These are phyloP conservation scores for Brachypodium distachyon DNA, from an alignment of 202 grass and related monocot species.

Conservation along the genomic window DNA sequence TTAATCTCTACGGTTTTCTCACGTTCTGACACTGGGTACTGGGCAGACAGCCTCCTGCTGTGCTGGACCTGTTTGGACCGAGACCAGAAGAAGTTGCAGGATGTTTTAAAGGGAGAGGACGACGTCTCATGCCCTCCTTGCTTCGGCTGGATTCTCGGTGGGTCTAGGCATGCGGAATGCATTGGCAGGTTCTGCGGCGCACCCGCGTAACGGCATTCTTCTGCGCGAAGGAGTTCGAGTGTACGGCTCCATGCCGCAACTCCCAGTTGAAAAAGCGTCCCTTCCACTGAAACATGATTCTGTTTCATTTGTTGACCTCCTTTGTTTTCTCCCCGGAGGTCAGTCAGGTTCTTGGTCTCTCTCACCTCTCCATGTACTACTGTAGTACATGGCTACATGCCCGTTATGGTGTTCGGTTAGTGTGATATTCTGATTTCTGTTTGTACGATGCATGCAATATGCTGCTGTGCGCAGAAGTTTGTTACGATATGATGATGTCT, in stretches of 20 bases:
- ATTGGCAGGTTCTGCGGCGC: not conserved
- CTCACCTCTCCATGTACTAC: not conserved
- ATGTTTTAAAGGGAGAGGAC: not conserved
- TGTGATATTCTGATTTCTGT: not conserved
- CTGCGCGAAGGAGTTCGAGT: not conserved
- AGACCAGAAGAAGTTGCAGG: not conserved
- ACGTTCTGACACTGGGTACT: not conserved
- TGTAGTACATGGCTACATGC: not conserved
- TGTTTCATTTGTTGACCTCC: not conserved
- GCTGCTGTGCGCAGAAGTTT: not conserved
- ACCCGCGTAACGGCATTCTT: slow-evolving; percentile 1
- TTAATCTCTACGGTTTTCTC: slow-evolving; percentile 3
- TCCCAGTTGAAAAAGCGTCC: not conserved
- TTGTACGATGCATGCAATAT: not conserved
- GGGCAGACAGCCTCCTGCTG: too few species aligned
- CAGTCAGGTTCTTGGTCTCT: not conserved
- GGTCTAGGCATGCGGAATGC: slow-evolving; percentile 19
- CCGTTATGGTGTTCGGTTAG: not conserved
- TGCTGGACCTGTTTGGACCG: too few species aligned
- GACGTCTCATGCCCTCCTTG: slow-evolving; percentile 26
- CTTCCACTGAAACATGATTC: not conserved
- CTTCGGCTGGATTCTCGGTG: slow-evolving; percentile 10
- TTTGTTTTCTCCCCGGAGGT: not conserved
- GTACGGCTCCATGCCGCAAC: not conserved
- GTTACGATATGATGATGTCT: not conserved